These are phyloP conservation scores for Bombardia bombarda DNA, from an alignment of 495 filamentous ascomycete species.

Conservation along the genomic window DNA sequence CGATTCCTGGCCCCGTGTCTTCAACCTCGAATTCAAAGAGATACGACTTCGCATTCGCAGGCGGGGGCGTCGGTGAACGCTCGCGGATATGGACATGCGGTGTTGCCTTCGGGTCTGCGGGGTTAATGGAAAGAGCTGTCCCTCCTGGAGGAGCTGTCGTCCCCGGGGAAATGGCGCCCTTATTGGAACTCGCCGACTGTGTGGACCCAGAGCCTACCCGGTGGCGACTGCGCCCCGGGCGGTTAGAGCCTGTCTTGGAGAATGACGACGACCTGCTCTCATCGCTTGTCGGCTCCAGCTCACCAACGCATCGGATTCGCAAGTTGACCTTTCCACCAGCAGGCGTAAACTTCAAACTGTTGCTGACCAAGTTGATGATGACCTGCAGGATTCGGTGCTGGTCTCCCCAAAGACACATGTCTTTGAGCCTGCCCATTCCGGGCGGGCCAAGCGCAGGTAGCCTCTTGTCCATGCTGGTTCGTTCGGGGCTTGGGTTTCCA, in stretches of 20 bases:
- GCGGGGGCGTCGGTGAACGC: slow-evolving; percentile 53
- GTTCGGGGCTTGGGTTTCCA: slow-evolving; percentile 21
- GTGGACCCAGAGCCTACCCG: slow-evolving; percentile 41
- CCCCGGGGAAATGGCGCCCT: slow-evolving; percentile 17
- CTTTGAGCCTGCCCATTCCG: slow-evolving; percentile 57
- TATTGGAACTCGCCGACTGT: slow-evolving; percentile 38
- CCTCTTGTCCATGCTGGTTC: slow-evolving; percentile 26
- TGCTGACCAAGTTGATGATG: slow-evolving; percentile 87
- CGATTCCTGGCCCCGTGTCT: slow-evolving; percentile 89
- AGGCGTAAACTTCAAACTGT: slow-evolving; percentile 89
- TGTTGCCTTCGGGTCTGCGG: slow-evolving; percentile 43
- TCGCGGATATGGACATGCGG: slow-evolving; percentile 45
- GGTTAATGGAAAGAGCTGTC: slow-evolving; percentile 52
- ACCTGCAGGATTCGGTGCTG: slow-evolving; percentile 83
- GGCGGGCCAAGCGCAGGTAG: slow-evolving; percentile 47
- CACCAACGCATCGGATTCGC: slow-evolving; percentile 62
- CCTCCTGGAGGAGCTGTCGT: slow-evolving; percentile 22
- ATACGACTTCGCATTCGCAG: slow-evolving; percentile 47
- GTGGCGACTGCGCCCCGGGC: slow-evolving; percentile 31
- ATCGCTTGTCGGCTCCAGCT: slow-evolving; percentile 33
- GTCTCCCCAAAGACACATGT: slow-evolving; percentile 80
- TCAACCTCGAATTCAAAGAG: slow-evolving; percentile 81
- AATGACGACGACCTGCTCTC: slow-evolving; percentile 42
- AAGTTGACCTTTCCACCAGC: slow-evolving; percentile 64
- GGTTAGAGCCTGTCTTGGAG: slow-evolving; percentile 36